Conservation (phyloP, 192 early-diverging fungal genomes). For the Linderina pennispora region DNA sequence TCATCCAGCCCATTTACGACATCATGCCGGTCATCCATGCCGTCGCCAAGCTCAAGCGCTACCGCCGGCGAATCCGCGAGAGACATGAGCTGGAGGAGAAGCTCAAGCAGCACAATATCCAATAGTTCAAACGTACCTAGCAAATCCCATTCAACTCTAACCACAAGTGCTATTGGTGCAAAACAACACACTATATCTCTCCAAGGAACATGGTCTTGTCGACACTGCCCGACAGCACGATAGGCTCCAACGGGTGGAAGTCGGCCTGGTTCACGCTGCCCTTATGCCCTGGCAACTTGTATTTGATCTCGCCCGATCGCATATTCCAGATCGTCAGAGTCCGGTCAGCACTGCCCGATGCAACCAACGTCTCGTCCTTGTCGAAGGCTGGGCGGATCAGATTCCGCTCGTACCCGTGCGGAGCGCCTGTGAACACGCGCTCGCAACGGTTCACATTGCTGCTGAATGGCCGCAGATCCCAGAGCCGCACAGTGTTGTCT, state of each 20-base stretch:
- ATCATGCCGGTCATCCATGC: slow-evolving; percentile 42
- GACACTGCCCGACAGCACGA: slow-evolving; percentile 76
- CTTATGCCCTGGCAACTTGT: slow-evolving; percentile 94
- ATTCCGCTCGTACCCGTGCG: slow-evolving; percentile 94
- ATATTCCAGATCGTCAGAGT: slow-evolving; percentile 89
- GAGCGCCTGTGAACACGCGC: slow-evolving; percentile 77
- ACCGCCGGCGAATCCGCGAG: slow-evolving; percentile 31
- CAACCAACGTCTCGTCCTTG: slow-evolving; percentile 76
- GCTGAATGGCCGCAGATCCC: slow-evolving; percentile 90
- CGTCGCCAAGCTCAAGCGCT: slow-evolving; percentile 38
- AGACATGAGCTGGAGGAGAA: slow-evolving; percentile 12
- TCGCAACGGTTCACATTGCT: slow-evolving; percentile 63
- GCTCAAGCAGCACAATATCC: not conserved
- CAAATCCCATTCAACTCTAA: no score
- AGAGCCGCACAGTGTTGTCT: slow-evolving; percentile 93
- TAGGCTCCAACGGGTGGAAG: slow-evolving; percentile 85
- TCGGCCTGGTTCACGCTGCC: slow-evolving; percentile 91
- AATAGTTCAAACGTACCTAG: no score
- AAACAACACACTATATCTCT: slow-evolving; percentile 62
- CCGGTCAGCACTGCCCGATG: slow-evolving; percentile 80
- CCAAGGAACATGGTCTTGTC: slow-evolving; percentile 89
- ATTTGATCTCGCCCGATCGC: slow-evolving; percentile 69
- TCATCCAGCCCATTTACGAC: slow-evolving; percentile 60
- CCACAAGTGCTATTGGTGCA: no score
- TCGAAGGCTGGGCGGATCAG: slow-evolving; percentile 88